phyloP scores from a whole-genome alignment of 176 grass and related monocot species.

The Lolium perenne region DNA sequence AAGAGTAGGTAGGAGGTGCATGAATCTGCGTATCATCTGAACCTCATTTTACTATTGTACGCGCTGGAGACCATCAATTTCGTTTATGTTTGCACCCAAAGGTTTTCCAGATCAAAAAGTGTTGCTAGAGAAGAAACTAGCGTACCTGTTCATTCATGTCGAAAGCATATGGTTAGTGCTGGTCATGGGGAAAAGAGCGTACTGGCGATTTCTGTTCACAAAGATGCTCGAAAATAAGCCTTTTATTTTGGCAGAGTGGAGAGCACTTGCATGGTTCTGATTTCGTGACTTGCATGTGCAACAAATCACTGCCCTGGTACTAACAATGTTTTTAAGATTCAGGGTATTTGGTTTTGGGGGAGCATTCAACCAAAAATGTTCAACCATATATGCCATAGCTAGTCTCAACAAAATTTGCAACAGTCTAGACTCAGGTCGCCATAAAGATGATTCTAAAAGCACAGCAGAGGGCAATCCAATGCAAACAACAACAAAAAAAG shows the following conservation, averaged over 20 bases:
- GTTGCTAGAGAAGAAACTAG: constrained; percentile 47
- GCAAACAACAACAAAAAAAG: constrained; percentile 26
- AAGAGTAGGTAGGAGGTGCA: background rate
- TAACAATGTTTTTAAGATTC: background rate
- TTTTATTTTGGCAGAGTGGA: background rate
- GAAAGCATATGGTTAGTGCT: background rate
- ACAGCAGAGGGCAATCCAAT: constrained; percentile 4
- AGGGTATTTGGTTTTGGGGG: background rate
- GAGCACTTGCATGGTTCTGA: no score
- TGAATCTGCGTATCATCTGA: background rate
- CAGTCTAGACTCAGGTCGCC: background rate
- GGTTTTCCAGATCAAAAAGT: background rate
- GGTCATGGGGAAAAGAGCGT: background rate
- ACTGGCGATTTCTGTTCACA: background rate
- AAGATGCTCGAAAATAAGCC: background rate
- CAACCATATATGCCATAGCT: background rate
- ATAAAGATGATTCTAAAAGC: constrained; percentile 37
- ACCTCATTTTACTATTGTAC: background rate
- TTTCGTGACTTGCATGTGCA: background rate
- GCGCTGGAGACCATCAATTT: background rate
- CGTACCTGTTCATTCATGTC: background rate
- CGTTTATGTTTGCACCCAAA: background rate
- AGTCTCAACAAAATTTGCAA: constrained; percentile 25
- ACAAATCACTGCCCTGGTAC: background rate
- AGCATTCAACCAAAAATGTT: background rate